Evolutionary conservation across 495 filamentous ascomycete genomes (phyloP), one percentile per base, ranked within the genome.

Genomic region (Penicillium waksmanii): DNA sequence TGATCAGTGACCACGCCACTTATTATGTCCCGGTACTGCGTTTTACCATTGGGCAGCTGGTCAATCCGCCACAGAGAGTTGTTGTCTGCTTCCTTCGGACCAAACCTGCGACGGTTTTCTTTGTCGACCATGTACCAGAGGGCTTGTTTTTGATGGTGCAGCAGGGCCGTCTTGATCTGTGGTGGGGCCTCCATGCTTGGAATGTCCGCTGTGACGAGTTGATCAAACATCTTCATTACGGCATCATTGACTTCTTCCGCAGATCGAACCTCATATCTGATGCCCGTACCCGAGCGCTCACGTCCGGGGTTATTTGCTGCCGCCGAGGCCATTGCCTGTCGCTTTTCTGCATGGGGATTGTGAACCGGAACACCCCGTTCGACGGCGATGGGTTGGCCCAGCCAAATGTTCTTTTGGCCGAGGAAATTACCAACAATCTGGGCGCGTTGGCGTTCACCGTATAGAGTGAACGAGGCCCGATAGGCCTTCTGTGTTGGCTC

Each of bases 71-170:
- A 97, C 17, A 96, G 82, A 0, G 91, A 91, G 47, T 85, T 87
- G 58, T 86, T 84, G 27, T 80, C 76, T 42, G 82, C 81, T 18
- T 86, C 82, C 10, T 81, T 77, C 11, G 77, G 76, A 12, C 78
- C 78, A 62, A 80, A 85, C 23, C 74, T 79, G 21, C 80, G 82
- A 36, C 82, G 82, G 27, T 84, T 80, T 71, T 97, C 95, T 58
- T 89, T 90, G n/a, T 83, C 83, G 6, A 76, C 87, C 89, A 98
- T 90, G 63, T 97, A 98, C 72, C 85, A 85, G 3, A 98, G 79
- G 0, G 89, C 95, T 73, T 97, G 94, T 66, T 92, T 93, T 66
- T 98, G 95, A 71, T 98, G 95, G 49, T 82, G 82, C 23, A 98
- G 82, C 34, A 98, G 73, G 7, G 84, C 79, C 0, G 93, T 97